phyloP scores from a whole-genome alignment of 148 eudicot genomes.

The Polygonum maritimum region DNA sequence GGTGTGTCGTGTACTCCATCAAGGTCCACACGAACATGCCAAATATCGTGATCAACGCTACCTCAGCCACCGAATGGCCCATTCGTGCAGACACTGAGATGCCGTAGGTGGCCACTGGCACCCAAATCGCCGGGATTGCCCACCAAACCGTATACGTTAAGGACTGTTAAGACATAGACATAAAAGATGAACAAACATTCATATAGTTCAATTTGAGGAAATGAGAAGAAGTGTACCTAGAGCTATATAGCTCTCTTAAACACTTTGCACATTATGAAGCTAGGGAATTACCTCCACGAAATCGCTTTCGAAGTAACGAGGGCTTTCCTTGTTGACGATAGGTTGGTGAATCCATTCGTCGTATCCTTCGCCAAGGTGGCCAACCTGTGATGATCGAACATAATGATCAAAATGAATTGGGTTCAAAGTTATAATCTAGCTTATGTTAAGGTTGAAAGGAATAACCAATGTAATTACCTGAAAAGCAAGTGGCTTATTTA shows the following conservation, averaged over 20 bases:
- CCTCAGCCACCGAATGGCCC: background rate
- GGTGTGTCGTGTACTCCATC: slow-evolving; percentile 8
- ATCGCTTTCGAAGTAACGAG: slow-evolving; percentile 55
- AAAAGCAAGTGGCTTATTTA: slow-evolving; percentile 76
- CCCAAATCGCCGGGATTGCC: slow-evolving; percentile 8
- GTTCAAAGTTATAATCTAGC: background rate
- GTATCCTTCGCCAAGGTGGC: slow-evolving; percentile 64
- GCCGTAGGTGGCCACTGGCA: slow-evolving; percentile 4
- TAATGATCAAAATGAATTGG: background rate
- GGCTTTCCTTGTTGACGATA: slow-evolving; percentile 53
- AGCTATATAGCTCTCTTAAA: background rate
- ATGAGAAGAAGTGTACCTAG: background rate
- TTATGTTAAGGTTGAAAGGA: background rate
- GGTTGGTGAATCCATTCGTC: slow-evolving; percentile 69
- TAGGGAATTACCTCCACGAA: slow-evolving; percentile 42
- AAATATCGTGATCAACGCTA: background rate
- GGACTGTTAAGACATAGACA: background rate
- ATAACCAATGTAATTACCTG: slow-evolving; percentile 38
- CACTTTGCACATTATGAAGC: background rate
- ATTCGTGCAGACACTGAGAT: background rate
- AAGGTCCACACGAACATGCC: background rate
- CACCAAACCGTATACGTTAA: slow-evolving; percentile 11
- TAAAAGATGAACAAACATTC: background rate
- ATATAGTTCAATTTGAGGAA: background rate
- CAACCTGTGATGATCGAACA: slow-evolving; percentile 30